Evolutionary conservation across 495 filamentous ascomycete species (phyloP).

Genomic region (Thozetella sp.): DNA sequence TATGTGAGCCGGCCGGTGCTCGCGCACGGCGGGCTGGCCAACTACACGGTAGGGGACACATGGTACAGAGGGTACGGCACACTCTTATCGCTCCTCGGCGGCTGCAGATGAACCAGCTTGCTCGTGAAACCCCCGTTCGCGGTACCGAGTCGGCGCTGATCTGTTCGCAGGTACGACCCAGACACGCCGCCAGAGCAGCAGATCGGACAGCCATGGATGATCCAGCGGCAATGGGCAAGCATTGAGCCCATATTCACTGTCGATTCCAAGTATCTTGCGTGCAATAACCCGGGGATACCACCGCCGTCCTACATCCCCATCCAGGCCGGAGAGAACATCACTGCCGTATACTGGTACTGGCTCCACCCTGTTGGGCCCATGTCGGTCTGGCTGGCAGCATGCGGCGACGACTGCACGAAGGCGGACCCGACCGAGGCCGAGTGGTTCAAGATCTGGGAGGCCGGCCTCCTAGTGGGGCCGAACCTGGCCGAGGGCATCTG

Average conservation of each 20-base stretch:
- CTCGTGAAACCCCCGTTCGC: neutral
- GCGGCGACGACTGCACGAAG: constrained; percentile 35
- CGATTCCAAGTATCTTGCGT: constrained; percentile 33
- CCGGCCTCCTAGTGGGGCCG: constrained; percentile 42
- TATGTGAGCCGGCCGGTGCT: constrained; percentile 19
- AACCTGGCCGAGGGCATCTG: constrained; percentile 51
- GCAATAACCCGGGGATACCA: constrained; percentile 42
- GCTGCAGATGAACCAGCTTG: neutral
- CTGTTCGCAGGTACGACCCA: constrained; percentile 36
- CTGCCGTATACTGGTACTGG: constrained; percentile 53
- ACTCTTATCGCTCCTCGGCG: neutral
- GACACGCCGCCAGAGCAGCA: constrained; percentile 30
- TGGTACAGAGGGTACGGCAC: constrained; percentile 46
- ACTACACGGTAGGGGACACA: constrained; percentile 49
- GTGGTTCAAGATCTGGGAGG: constrained; percentile 59
- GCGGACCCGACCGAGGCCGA: constrained; percentile 36
- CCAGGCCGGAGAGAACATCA: constrained; percentile 39
- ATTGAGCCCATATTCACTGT: constrained; percentile 47
- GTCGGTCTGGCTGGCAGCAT: constrained; percentile 47
- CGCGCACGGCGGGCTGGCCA: constrained; percentile 45
- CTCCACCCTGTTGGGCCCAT: constrained; percentile 55
- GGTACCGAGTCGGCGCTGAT: neutral
- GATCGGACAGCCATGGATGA: constrained; percentile 41
- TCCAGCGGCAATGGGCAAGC: constrained; percentile 40
- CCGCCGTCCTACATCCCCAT: constrained; percentile 45